Conservation (phyloP, 306 rosid species). For the Rosa lucieae region DNA sequence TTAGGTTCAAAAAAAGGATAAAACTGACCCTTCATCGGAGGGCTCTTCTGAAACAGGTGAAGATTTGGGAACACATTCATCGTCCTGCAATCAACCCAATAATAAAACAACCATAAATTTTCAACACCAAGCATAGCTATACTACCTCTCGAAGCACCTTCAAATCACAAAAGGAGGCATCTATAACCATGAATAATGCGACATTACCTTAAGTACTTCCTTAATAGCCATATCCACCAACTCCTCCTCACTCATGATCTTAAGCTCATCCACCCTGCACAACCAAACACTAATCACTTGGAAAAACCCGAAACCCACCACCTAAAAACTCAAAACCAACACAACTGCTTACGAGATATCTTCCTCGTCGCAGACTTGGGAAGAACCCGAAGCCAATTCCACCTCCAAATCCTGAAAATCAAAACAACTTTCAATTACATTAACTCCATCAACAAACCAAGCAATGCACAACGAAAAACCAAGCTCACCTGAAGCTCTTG, state of each 20-base stretch:
- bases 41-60: background rate
- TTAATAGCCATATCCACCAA: conserved; percentile 80
- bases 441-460: background rate
- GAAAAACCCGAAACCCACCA: background rate
- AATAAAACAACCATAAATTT: background rate
- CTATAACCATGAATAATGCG: background rate
- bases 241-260: conserved; percentile 65
- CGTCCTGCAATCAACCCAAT: conserved; percentile 13
- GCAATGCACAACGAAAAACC: background rate
- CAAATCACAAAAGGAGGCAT: background rate
- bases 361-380: conserved; percentile 38
- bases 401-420: conserved; percentile 50
- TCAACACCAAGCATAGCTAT: background rate
- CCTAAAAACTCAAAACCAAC: background rate
- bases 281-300: background rate
- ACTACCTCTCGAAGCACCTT: background rate
- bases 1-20: background rate
- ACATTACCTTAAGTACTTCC: conserved; percentile 48
- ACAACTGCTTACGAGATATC: conserved; percentile 56
- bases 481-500: conserved; percentile 56
- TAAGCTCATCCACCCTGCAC: conserved; percentile 76
- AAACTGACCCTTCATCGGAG: conserved; percentile 7
- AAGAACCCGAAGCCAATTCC: conserved; percentile 42
- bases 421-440: background rate
- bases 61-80: background rate